Percentiles rank a stretch among this genome's conserved stretches.
These are phyloP conservation scores for Neurospora sublineolata DNA, from an alignment of 495 filamentous ascomycete species.

Conservation along the genomic window DNA sequence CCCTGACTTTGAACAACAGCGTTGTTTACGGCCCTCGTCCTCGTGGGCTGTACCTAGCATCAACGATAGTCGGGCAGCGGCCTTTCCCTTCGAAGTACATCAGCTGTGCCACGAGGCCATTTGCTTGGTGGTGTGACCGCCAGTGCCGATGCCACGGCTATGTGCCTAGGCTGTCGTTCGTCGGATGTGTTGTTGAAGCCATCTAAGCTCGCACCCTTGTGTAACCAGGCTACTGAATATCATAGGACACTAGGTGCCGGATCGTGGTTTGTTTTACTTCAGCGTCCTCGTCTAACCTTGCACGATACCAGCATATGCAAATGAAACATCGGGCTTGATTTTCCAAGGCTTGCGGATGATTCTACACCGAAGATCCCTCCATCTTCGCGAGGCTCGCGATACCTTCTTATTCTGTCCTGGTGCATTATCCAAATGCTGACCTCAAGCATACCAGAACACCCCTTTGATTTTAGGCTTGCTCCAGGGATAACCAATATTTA, in stretches of 20 bases:
- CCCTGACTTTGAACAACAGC: not conserved
- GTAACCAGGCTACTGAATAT: not conserved
- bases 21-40: not conserved
- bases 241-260: not conserved
- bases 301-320: not conserved
- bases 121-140: not conserved
- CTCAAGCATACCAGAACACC: not conserved
- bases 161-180: not conserved
- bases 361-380: not conserved
- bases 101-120: not conserved
- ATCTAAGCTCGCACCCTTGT: not conserved
- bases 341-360: not conserved
- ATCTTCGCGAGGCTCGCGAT: not conserved
- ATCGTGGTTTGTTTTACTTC: not conserved
- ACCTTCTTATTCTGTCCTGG: not conserved
- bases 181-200: not conserved
- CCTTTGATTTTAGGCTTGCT: not conserved
- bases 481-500: not conserved
- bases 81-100: not conserved
- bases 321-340: not conserved
- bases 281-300: not conserved
- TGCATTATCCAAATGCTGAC: not conserved
- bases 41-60: not conserved
- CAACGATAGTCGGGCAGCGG: not conserved
- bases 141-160: not conserved